These are phyloP conservation scores for Vigna mungo DNA, from an alignment of 306 rosid genomes.

Conservation along the genomic window DNA sequence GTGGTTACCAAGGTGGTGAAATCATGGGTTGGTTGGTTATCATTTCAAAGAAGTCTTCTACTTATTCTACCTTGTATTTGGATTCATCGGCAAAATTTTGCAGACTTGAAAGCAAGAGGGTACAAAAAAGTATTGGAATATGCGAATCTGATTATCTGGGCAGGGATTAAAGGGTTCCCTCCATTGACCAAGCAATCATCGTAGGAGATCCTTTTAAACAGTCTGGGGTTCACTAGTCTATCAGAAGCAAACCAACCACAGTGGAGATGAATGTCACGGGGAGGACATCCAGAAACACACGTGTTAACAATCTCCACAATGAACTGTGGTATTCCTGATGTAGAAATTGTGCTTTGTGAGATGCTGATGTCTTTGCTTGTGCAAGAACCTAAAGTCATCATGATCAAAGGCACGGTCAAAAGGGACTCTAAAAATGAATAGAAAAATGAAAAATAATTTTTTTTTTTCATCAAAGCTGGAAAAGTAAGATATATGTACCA, in stretches of 20 bases:
- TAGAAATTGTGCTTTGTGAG: slow-evolving; percentile 58
- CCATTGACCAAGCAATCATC: slow-evolving; percentile 79
- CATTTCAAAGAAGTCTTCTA: slow-evolving; percentile 30
- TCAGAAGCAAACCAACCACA: slow-evolving; percentile 88
- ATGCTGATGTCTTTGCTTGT: slow-evolving; percentile 67
- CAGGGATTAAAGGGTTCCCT: slow-evolving; percentile 57
- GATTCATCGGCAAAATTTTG: slow-evolving; percentile 61
- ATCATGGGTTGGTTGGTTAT: not conserved
- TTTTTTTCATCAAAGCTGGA: not conserved
- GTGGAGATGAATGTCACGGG: slow-evolving; percentile 61
- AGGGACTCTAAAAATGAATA: not conserved
- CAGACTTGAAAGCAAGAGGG: slow-evolving; percentile 66
- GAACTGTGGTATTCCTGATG: slow-evolving; percentile 68
- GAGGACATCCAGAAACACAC: slow-evolving; percentile 68
- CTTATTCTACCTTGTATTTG: not conserved
- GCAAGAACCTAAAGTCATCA: slow-evolving; percentile 58
- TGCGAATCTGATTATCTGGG: slow-evolving; percentile 61
- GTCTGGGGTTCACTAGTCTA: slow-evolving; percentile 57
- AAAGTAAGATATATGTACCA: slow-evolving; percentile 43
- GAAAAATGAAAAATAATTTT: no score
- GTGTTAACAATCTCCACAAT: slow-evolving; percentile 73
- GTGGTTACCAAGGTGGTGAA: not conserved
- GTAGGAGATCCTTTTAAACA: slow-evolving; percentile 66
- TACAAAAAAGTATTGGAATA: slow-evolving; percentile 71
- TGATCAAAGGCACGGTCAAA: slow-evolving; percentile 13